These are phyloP conservation scores for Funneliformis mosseae DNA, from an alignment of 192 early-diverging fungal species.

Conservation along the genomic window DNA sequence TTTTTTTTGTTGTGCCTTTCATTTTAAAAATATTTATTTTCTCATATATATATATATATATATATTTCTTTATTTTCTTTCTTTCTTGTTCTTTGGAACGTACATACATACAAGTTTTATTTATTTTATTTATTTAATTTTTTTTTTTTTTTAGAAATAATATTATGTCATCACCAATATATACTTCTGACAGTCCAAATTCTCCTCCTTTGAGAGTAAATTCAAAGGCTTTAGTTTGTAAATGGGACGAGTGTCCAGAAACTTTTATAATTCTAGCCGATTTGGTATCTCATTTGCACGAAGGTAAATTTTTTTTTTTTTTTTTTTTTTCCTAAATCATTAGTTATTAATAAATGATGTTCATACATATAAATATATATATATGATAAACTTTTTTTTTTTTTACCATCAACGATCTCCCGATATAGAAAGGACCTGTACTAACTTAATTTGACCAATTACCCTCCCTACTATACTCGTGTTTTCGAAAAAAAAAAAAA, in stretches of 20 bases:
- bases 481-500: neutral
- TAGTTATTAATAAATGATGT: neutral
- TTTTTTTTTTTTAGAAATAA: no score
- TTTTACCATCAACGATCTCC: neutral
- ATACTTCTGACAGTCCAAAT: neutral
- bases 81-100: no score
- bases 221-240: slow-evolving; percentile 5
- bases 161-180: neutral
- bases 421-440: slow-evolving; percentile 2
- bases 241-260: slow-evolving; percentile 16
- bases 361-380: slow-evolving; percentile 7
- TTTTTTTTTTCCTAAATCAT: neutral
- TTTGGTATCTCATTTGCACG: slow-evolving; percentile 20
- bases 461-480: neutral
- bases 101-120: no score
- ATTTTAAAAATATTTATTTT: no score
- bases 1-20: no score
- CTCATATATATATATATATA: no score
- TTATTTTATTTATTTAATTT: no score
- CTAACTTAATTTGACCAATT: slow-evolving; percentile 9
- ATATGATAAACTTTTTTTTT: neutral
- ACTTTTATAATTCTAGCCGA: slow-evolving; percentile 11
- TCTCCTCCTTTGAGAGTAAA: neutral
- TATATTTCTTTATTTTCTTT: no score
- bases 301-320: slow-evolving; percentile 8